Evolutionary conservation across 192 early-diverging fungal genomes (phyloP), one percentile per base, ranked within the genome.

Genomic region (Backusella tuberculispora): DNA sequence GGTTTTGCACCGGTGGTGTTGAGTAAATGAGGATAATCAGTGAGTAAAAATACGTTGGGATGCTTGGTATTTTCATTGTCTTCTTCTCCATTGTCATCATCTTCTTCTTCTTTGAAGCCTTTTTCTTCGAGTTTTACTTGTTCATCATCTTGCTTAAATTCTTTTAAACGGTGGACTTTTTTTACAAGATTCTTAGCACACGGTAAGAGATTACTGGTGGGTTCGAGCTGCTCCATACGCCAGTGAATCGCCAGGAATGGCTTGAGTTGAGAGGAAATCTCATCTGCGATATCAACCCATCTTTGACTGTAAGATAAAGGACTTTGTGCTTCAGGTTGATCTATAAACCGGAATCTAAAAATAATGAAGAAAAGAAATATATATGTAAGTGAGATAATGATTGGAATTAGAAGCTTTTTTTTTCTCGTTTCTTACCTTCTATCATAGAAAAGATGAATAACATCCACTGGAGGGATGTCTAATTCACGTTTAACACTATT

Each of bases 161-260:
- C 53, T 24, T 60, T 60, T 24, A 60, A 5, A 24, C 53, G 53
- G 14, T 69, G 3, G 3, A 82, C 15, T 68, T 79, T 72, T 9
- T 48, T 34, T 3, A 81, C 77, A 4, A 84, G 48, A 6, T 48
- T 60, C 29, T 73, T 26, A 6, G 83, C 80, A 69, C 83, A 84
- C 4, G 42, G 68, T 10, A 78, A 37, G 34, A 84, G 24, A 6
- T 81, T 76, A 5, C 45, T 26, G 1, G 72, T 19, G 14, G 69
- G 69, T 46, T 71, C 63, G 5, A 73, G 63, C 4, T 66, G 48
- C 63, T 84, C 83, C 80, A 81, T 81, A 45, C 83, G 76, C 83
- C 83, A 84, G 72, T 84, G 83, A 50, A 84, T 76, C 7, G 77
- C 83, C 0, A 84, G 64, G 74, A 74, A 84, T 43, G 80, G 80